These are phyloP conservation scores for Tuber borchii DNA, from an alignment of 495 filamentous ascomycete genomes.

Conservation along the genomic window DNA sequence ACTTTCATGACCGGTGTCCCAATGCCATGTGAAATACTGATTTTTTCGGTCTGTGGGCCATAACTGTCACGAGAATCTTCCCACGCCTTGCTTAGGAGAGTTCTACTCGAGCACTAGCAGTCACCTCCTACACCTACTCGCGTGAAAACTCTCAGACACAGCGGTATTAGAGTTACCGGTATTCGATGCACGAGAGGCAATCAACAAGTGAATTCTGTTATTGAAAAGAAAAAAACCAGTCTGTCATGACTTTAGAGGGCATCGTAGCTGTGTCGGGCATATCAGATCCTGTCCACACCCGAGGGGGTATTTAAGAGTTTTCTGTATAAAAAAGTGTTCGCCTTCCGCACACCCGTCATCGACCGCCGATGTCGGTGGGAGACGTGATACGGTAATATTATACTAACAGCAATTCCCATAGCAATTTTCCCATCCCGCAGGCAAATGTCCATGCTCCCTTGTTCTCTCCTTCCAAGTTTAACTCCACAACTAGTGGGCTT, in stretches of 20 bases:
- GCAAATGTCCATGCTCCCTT: not conserved
- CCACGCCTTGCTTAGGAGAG: not conserved
- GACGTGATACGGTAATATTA: not conserved
- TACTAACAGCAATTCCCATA: not conserved
- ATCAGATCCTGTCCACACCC: not conserved
- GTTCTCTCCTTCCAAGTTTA: not conserved
- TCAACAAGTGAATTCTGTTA: not conserved
- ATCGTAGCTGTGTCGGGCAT: not conserved
- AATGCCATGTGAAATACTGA: not conserved
- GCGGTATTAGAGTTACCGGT: not conserved
- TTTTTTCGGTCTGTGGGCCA: not conserved
- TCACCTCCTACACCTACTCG: not conserved
- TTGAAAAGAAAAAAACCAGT: not conserved
- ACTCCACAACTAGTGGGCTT: not conserved
- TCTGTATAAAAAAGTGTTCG: not conserved
- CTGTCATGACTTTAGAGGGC: not conserved
- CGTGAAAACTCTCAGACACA: not conserved
- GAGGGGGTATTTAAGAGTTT: not conserved
- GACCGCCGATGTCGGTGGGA: not conserved
- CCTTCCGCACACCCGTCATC: not conserved
- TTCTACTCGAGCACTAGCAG: too few species aligned
- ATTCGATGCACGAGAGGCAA: not conserved
- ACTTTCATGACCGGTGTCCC: not conserved
- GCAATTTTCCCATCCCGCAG: not conserved
- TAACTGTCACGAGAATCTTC: not conserved